Conservation (phyloP, 2,329 filamentous ascomycete species). For the Pseudogymnoascus sp. region DNA sequence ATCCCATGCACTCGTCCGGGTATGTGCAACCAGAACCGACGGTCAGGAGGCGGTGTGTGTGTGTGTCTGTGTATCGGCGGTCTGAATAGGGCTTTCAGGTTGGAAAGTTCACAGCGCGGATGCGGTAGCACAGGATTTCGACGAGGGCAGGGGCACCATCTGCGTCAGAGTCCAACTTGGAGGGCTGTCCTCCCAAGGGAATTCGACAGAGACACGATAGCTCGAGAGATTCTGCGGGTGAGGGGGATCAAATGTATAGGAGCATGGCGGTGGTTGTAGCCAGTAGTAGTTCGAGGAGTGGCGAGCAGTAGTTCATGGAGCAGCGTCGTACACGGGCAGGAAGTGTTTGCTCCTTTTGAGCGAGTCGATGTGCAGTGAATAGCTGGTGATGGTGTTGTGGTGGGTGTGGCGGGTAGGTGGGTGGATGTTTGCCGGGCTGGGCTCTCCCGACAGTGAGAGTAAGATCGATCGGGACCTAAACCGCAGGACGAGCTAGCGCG, state of each 20-base stretch:
- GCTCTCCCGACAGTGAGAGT: background rate
- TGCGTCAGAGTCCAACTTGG: background rate
- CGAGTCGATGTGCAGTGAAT: background rate
- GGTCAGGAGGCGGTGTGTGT: background rate
- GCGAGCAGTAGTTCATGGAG: background rate
- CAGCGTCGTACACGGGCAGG: background rate
- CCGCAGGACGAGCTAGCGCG: background rate
- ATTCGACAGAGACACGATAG: background rate
- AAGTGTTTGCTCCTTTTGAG: background rate
- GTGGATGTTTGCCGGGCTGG: background rate
- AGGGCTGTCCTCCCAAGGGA: background rate
- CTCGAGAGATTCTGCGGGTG: background rate
- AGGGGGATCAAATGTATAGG: background rate
- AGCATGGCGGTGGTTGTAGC: background rate
- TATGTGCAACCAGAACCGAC: background rate
- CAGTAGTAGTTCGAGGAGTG: background rate
- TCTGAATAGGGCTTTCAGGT: background rate
- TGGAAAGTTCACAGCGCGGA: background rate
- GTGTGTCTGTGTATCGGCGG: background rate
- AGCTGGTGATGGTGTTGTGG: background rate
- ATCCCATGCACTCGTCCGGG: background rate
- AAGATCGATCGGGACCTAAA: background rate
- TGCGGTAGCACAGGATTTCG: background rate
- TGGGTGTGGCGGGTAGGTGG: background rate
- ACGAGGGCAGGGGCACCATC: background rate